Evolutionary conservation across 441 rosid species (phyloP).

Genomic region (Erodium texanum): DNA sequence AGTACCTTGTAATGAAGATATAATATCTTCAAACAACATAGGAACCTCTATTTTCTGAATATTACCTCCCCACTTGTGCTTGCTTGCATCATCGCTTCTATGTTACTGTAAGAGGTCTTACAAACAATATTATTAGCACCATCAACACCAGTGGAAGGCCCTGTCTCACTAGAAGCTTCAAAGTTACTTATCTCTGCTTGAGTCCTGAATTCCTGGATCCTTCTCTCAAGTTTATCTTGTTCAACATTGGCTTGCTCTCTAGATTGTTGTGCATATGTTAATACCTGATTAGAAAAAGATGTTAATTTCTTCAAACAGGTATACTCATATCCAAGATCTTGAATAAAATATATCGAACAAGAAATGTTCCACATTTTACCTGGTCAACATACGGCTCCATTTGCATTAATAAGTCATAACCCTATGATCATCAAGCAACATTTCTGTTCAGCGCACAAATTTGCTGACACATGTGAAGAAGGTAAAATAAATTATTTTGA

Average conservation of each 20-base stretch:
- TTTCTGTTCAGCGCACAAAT: slow-evolving; percentile 10
- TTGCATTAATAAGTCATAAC: slow-evolving; percentile 63
- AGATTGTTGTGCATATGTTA: slow-evolving; percentile 82
- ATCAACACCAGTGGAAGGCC: slow-evolving; percentile 34
- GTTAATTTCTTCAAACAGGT: no score
- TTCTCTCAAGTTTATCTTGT: slow-evolving; percentile 70
- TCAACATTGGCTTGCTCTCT: slow-evolving; percentile 69
- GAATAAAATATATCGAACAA: not conserved
- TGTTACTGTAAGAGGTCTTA: slow-evolving; percentile 39
- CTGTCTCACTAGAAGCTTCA: slow-evolving; percentile 36
- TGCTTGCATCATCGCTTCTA: slow-evolving; percentile 44
- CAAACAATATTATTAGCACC: slow-evolving; percentile 33
- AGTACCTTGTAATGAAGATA: not conserved
- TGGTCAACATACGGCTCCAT: slow-evolving; percentile 82
- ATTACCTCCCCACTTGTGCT: slow-evolving; percentile 61
- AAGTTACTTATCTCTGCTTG: slow-evolving; percentile 60
- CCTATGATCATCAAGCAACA: slow-evolving; percentile 36
- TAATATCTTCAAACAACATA: slow-evolving; percentile 3
- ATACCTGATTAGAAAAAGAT: slow-evolving; percentile 33
- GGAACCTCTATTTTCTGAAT: not conserved
- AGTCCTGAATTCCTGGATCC: slow-evolving; percentile 91
- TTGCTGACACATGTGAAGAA: slow-evolving; percentile 11
- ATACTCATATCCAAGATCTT: not conserved
- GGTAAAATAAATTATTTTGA: slow-evolving; percentile 8
- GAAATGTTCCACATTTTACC: slow-evolving; percentile 28